These are phyloP conservation scores for Apiospora kogelbergensis DNA, from an alignment of 2,329 filamentous ascomycete species.

Conservation along the genomic window DNA sequence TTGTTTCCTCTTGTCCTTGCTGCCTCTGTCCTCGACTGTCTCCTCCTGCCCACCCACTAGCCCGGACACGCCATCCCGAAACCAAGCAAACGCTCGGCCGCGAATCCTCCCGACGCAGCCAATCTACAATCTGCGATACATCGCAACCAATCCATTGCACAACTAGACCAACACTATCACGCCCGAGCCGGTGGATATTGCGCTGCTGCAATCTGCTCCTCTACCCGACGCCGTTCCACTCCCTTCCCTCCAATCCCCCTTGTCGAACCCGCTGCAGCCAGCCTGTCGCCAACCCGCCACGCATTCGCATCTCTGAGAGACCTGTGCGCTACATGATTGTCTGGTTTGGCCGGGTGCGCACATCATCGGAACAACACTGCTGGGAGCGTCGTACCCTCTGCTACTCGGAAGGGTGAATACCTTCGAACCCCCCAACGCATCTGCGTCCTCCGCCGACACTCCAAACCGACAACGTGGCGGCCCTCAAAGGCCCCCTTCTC, in stretches of 20 bases:
- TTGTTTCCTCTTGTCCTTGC: neutral
- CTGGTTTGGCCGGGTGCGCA: neutral
- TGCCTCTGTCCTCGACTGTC: neutral
- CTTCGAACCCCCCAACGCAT: neutral
- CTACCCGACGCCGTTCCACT: neutral
- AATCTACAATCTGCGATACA: neutral
- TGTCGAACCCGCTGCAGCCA: neutral
- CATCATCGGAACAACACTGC: neutral
- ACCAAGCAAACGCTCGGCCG: neutral
- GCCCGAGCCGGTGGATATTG: neutral
- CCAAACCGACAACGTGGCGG: conserved; percentile 15
- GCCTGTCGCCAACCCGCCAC: neutral
- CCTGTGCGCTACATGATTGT: neutral
- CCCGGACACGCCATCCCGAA: neutral
- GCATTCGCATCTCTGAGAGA: neutral
- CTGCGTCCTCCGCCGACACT: neutral
- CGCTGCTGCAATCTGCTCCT: neutral
- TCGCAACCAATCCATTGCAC: neutral
- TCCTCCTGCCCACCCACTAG: neutral
- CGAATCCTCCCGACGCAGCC: neutral
- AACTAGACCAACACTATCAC: neutral
- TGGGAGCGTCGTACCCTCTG: neutral
- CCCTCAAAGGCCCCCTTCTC: conserved; percentile 18
- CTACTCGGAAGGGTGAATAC: neutral
- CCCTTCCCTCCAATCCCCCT: neutral